Conservation (phyloP, 306 rosid species). For the Lathyrus tuberosus region DNA sequence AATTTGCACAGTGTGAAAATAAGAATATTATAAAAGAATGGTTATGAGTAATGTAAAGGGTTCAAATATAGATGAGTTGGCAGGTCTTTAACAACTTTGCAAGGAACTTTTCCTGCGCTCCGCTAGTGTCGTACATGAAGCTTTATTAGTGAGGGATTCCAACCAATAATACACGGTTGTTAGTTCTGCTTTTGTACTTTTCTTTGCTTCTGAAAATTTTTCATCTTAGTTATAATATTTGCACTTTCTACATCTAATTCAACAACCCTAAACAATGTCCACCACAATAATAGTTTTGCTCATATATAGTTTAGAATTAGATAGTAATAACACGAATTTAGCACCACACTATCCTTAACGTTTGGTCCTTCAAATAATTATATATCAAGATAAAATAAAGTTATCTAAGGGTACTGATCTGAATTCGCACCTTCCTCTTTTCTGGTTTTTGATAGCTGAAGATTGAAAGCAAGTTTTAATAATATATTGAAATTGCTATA, state of each 20-base stretch:
- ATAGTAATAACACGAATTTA: too few species aligned
- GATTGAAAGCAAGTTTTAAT: too few species aligned
- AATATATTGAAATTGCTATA: too few species aligned
- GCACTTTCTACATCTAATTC: slow-evolving; percentile 17
- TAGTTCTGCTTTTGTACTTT: slow-evolving; percentile 40
- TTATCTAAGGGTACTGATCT: too few species aligned
- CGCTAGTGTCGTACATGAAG: neutral
- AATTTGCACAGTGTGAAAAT: neutral
- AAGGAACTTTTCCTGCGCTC: too few species aligned
- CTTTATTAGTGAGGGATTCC: slow-evolving; percentile 25
- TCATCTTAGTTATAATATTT: slow-evolving; percentile 7
- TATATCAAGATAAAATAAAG: too few species aligned
- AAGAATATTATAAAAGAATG: slow-evolving; percentile 35
- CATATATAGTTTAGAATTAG: neutral
- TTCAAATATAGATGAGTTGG: slow-evolving; percentile 29
- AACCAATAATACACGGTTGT: slow-evolving; percentile 9
- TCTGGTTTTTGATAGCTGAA: too few species aligned
- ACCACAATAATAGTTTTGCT: too few species aligned
- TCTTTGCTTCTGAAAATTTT: slow-evolving; percentile 21
- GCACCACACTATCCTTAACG: too few species aligned
- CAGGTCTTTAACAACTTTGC: neutral
- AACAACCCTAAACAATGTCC: neutral
- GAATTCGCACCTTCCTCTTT: too few species aligned
- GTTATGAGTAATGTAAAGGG: slow-evolving; percentile 22
- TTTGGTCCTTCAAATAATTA: too few species aligned